These are phyloP conservation scores for Odontarrhena argentea DNA, from an alignment of 345 rosid genomes.

Conservation along the genomic window DNA sequence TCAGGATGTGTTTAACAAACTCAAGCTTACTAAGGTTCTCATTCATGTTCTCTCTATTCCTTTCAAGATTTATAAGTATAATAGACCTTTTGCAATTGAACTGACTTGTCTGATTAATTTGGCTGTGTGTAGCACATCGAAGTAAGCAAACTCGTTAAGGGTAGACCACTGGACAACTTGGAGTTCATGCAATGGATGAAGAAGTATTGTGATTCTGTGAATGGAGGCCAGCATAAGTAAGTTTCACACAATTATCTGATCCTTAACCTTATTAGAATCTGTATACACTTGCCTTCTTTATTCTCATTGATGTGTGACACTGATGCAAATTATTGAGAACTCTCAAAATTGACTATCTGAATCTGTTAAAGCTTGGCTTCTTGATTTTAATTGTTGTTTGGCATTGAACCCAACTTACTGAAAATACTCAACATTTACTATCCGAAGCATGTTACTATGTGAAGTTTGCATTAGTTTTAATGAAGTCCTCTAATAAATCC, in stretches of 20 bases:
- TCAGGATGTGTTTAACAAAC: constrained; percentile 95
- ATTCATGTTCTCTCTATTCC: neutral
- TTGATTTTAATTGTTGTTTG: neutral
- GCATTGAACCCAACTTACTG: neutral
- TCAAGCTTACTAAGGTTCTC: constrained; percentile 86
- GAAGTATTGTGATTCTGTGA: constrained; percentile 83
- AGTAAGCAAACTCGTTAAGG: constrained; percentile 88
- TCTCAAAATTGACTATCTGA: neutral
- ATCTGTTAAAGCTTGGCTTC: neutral
- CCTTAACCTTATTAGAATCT: neutral
- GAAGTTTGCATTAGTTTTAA: neutral
- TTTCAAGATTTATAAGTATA: neutral
- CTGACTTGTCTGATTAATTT: constrained; percentile 28
- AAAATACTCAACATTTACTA: neutral
- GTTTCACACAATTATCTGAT: neutral
- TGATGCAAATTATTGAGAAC: too few relatives aligned
- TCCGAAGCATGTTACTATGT: neutral
- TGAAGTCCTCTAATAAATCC: neutral
- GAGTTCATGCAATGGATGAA: constrained; percentile 99
- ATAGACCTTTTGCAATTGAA: neutral
- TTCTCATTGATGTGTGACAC: neutral
- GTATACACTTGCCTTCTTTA: neutral
- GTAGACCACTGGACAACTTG: constrained; percentile 95
- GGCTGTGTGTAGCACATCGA: constrained; percentile 65
- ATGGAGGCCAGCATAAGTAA: constrained; percentile 65